Evolutionary conservation across 1,284 basidiomycete species (phyloP).

Genomic region (Rhodofomes roseus): DNA sequence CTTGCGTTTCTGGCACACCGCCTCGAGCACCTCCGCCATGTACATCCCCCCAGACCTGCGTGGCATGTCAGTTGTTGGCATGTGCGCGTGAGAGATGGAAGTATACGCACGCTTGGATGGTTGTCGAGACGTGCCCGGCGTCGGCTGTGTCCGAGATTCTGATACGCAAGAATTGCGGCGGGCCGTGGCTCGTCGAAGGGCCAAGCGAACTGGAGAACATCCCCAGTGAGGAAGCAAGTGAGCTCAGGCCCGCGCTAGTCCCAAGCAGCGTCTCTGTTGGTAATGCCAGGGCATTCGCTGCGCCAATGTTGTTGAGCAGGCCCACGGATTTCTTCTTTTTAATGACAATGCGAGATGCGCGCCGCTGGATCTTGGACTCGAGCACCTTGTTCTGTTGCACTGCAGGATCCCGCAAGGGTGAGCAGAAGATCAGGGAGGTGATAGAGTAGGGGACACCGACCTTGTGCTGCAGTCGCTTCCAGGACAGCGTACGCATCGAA

Average conservation of each 20-base stretch:
- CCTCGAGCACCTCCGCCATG: constrained; percentile 92
- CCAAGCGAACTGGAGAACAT: constrained; percentile 60
- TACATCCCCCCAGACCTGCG: constrained; percentile 90
- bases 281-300: constrained; percentile 26
- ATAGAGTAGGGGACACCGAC: constrained; percentile 37
- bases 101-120: constrained; percentile 76
- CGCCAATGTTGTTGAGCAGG: constrained; percentile 18
- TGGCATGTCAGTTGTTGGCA: neutral
- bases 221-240: constrained; percentile 39
- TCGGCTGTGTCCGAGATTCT: constrained; percentile 76
- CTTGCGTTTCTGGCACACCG: constrained; percentile 75
- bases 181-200: constrained; percentile 66
- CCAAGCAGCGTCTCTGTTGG: constrained; percentile 25
- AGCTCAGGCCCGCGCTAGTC: constrained; percentile 31
- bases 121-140: constrained; percentile 79
- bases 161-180: constrained; percentile 78
- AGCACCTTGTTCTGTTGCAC: constrained; percentile 81
- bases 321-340: constrained; percentile 52
- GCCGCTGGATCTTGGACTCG: constrained; percentile 74
- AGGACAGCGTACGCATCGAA: constrained; percentile 90
- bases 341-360: constrained; percentile 65
- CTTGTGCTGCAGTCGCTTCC: constrained; percentile 71
- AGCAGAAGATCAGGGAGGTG: neutral
- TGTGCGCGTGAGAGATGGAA: too few species aligned
- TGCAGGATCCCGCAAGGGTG: constrained; percentile 26